Conservation (phyloP, 495 filamentous ascomycete genomes). For the Massariosphaeria phaeospora region DNA sequence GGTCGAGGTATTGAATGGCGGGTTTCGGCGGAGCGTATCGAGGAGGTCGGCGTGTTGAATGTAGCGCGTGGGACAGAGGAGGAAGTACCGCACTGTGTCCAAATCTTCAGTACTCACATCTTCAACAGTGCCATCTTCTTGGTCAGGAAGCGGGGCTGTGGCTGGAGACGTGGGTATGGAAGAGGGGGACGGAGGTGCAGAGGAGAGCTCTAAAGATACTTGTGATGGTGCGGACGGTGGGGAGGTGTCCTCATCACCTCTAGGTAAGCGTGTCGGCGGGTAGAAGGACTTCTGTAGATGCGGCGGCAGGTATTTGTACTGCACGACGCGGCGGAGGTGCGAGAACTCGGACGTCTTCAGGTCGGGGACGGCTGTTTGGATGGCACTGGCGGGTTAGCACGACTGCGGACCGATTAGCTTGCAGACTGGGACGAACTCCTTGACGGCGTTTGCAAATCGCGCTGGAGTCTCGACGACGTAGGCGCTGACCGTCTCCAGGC, state of each 20-base stretch:
- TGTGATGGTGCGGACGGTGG: too few species aligned
- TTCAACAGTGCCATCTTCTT: background rate
- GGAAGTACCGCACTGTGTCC: conserved; percentile 36
- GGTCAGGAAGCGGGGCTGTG: too few species aligned
- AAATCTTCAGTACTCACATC: conserved; percentile 4
- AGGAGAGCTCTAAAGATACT: too few species aligned
- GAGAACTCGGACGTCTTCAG: conserved; percentile 57
- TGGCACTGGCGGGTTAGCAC: conserved; percentile 37
- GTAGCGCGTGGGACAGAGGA: conserved; percentile 41
- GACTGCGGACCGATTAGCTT: background rate
- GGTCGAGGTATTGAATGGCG: conserved; percentile 37
- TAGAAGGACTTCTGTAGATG: conserved; percentile 40
- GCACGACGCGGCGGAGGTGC: conserved; percentile 80
- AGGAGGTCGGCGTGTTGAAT: conserved; percentile 11
- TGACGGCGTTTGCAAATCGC: conserved; percentile 14
- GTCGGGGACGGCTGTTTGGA: conserved; percentile 50
- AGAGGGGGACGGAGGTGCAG: too few species aligned
- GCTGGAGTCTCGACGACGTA: conserved; percentile 29
- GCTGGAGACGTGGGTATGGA: too few species aligned
- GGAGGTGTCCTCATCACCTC: conserved; percentile 11
- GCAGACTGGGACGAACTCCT: conserved; percentile 17
- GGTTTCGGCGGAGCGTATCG: conserved; percentile 44
- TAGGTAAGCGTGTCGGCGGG: background rate
- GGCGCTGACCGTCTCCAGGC: conserved; percentile 25
- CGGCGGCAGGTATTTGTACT: conserved; percentile 60